Evolutionary conservation across 2,329 filamentous ascomycete species (phyloP), one percentile per base, ranked within the genome.

Genomic region (Aspergillus pseudoviridinutans): DNA sequence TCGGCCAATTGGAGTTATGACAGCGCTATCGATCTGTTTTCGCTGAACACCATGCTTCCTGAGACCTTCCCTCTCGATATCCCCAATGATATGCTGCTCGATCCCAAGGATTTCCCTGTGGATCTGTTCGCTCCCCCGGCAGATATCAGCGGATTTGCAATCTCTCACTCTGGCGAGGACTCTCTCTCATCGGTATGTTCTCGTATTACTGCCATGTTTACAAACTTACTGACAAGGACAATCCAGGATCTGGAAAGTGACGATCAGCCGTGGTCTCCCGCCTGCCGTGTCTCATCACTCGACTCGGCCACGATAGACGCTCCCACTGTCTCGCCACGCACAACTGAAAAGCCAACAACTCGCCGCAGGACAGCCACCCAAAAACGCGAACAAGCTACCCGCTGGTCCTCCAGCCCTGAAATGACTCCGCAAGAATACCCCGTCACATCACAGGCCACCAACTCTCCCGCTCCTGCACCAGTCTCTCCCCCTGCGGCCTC

Each of bases 1-100:
- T 66, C 72, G 28, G 71, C 70, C 62, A 71, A 72, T 57, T 73
- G 71, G 71, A 67, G 62, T 59, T 73, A 72, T 51, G 70, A 72
- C 58, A 71, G 62, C 50, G 66, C 69, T 24, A 70, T 73, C 53
- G 70, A 73, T 55, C 62, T 73, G 14, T 73, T 73, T 59, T 65
- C 69, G 22, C 51, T 71, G 49, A 69, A 71, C 55, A 64, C 70
- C 27, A 63, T 67, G 53, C 63, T 71, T 32, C 70, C 70, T 51
- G 67, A 72, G 51, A 56, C 67, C 9, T 66, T 68, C 44, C 55
- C 67, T 1, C 63, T 73, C 55, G 71, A 72, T 32, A 66, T 73
- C 25, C 58, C 68, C 42, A 67, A 70, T 50, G 67, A 65, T 22
- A 58, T 72, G 49, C 61, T 68, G n/a, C 61, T 56, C 6, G 68